These are phyloP conservation scores for Ustilaginoidea virens DNA, from an alignment of 2,329 filamentous ascomycete genomes.

Conservation along the genomic window DNA sequence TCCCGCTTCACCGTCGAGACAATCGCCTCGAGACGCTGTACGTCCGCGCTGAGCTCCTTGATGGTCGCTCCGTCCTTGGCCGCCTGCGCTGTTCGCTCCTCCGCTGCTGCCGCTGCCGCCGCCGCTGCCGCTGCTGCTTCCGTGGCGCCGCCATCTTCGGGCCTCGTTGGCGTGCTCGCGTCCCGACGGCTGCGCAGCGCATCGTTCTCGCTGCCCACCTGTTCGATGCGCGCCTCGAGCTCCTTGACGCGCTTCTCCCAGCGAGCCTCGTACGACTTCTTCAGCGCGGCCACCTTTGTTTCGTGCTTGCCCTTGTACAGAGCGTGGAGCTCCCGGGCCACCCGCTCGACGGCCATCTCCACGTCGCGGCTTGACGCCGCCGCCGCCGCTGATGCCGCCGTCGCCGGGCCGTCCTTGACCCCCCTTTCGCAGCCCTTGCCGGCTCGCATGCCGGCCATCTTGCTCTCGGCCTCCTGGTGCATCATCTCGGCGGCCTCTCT, in stretches of 20 bases:
- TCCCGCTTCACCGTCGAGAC: conserved; percentile 54
- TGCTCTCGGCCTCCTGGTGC: conserved; percentile 61
- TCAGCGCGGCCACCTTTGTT: conserved; percentile 83
- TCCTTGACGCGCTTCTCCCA: conserved; percentile 81
- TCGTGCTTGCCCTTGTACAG: conserved; percentile 97
- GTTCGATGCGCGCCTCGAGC: conserved; percentile 55
- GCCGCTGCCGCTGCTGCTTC: no score
- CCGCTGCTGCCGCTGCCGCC: conserved; percentile 23
- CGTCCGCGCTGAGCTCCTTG: conserved; percentile 54
- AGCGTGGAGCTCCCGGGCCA: conserved; percentile 82
- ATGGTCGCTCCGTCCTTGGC: conserved; percentile 52
- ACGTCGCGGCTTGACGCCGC: conserved; percentile 42
- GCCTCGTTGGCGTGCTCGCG: conserved; percentile 42
- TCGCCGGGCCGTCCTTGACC: conserved; percentile 7
- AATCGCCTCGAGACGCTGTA: conserved; percentile 61
- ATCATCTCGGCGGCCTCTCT: conserved; percentile 60
- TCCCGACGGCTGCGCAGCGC: conserved; percentile 51
- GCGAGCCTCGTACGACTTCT: conserved; percentile 67
- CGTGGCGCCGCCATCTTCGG: no score
- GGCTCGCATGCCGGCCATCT: conserved; percentile 58
- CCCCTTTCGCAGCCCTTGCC: conserved; percentile 30
- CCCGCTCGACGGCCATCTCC: conserved; percentile 74
- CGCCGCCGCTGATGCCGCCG: conserved; percentile 23
- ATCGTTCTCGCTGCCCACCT: conserved; percentile 60
- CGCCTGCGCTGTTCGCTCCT: conserved; percentile 40